Conservation (phyloP, 2,329 filamentous ascomycete species). For the Trichoderma hamatum region DNA sequence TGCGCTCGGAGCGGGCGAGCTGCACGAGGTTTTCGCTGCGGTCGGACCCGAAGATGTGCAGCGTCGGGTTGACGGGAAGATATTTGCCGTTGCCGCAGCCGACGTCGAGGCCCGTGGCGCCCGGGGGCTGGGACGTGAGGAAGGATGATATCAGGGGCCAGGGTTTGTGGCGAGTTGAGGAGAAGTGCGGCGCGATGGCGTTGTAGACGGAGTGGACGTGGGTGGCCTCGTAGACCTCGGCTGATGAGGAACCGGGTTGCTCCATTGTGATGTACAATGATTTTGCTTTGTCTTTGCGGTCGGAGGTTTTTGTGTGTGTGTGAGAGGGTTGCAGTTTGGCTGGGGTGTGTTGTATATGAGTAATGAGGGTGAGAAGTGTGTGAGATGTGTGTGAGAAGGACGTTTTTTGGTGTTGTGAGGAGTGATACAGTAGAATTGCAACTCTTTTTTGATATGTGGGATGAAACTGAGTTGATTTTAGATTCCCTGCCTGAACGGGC, state of each 20-base stretch:
- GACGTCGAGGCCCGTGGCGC: constrained; percentile 83
- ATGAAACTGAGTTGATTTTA: neutral
- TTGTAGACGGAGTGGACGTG: constrained; percentile 95
- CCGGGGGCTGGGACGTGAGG: constrained; percentile 64
- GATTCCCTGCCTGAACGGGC: neutral
- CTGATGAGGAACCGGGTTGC: constrained; percentile 31
- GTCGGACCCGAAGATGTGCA: constrained; percentile 86
- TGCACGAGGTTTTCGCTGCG: constrained; percentile 64
- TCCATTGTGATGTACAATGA: neutral
- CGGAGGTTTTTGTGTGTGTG: neutral
- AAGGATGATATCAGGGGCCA: constrained; percentile 92
- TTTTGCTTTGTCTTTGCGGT: neutral
- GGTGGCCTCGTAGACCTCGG: constrained; percentile 72
- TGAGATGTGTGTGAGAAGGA: neutral
- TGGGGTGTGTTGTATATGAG: neutral
- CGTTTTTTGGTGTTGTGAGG: neutral
- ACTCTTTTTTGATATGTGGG: neutral
- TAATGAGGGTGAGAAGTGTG: neutral
- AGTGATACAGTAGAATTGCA: neutral
- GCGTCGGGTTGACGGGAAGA: constrained; percentile 71
- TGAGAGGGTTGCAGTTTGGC: neutral
- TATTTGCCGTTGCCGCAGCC: constrained; percentile 99
- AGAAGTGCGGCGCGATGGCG: constrained; percentile 82
- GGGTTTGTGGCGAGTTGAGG: constrained; percentile 76
- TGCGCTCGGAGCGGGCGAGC: constrained; percentile 49